Base-by-base conservation (phyloP, 331 rosid species). In the Saraca asoca region DNA sequence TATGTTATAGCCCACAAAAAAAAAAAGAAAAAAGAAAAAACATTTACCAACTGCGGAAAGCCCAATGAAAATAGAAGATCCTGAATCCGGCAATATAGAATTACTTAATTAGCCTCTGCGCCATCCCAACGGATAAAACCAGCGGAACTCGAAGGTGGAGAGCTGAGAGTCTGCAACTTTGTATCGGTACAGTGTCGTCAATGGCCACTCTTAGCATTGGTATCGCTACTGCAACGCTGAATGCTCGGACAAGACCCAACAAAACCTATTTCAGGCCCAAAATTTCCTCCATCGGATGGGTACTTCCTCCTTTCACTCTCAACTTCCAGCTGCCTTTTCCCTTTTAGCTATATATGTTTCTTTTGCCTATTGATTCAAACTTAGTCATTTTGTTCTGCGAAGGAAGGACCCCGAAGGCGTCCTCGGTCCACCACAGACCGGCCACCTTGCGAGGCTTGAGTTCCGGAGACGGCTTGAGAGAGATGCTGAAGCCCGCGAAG, bases 331-430 rank as follows among this genome's bases (percentile, higher is more conserved):
- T 15, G 12, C 4, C 48, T n/a, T 62, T 4, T 44, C 20, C n/a
- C 2, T n/a, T n/a, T n/a, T n/a, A n/a, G n/a, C n/a, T n/a, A n/a
- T n/a, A n/a, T n/a, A 10, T 41, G n/a, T 62, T 4, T 6, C 56
- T 5, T 5, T 29, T 0, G 15, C 18, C 17, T 45, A n/a, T 17
- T 4, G 12, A 67, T 71, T 48, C 44, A 15, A 33, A 50, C 2
- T 45, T 64, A 46, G 17, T 67, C 9, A n/a, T 45, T 5, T 50
- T 29, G 58, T 48, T 58, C 16, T 48, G 68, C 43, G 19, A 75
- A 41, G 71, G 72, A 73, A 92, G 96, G 98, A 93, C 64, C 98
- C 98, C 0, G 95, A 93, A 80, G 96, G 98, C 51, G 4, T 90
- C 12, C 51, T 93, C 0, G 90, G 94, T 2, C 83, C 65, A 14